Base-by-base conservation (phyloP, 2,329 filamentous ascomycete genomes). In the Colletotrichum cordylinicola region DNA sequence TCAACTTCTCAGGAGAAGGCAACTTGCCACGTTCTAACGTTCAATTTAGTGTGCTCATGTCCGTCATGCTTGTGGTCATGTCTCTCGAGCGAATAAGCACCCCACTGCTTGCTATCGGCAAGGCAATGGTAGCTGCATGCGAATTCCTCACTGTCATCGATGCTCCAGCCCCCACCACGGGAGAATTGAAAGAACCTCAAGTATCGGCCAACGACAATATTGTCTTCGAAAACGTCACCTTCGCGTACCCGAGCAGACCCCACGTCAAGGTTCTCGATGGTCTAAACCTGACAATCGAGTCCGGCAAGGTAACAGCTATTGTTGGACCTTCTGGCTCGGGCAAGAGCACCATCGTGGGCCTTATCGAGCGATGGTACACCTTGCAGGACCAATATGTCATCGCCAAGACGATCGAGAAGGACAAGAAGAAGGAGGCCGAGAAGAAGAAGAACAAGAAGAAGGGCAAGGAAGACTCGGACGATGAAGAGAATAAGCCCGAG, bases 291-390 rank as follows among this genome's bases (percentile, higher is more conserved):
- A 85, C 82, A 1, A 90, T 95, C 71, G 87, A 90, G 75, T 87
- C 90, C 9, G 92, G 93, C 24, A 93, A 94, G 80, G 89, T 93
- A 3, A 95, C 93, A 1, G 94, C 94, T 3, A 93, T 96, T 21
- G 94, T 96, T 24, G 94, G 94, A 0, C 90, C 93, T 1, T 94
- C 92, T 4, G 94, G 94, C 0, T 92, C 90, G 6, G 94, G 94
- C 1, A 96, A 96, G 82, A 94, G 92, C 67, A 96, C 94, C 0
- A 91, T 95, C 31, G 91, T 95, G 1, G 93, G 92, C 0, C 84
- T 96, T 4, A 86, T 95, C 4, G 92, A 95, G 80, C 87, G 93
- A 37, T 95, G 93, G 93, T 95, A 95, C 80, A 90, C 91, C 3
- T 85, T 93, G 1, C 85, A 88, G 43, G 86, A 89, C 8, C 88